Conservation (phyloP, 495 filamentous ascomycete species). For the Xylaria scruposa region DNA sequence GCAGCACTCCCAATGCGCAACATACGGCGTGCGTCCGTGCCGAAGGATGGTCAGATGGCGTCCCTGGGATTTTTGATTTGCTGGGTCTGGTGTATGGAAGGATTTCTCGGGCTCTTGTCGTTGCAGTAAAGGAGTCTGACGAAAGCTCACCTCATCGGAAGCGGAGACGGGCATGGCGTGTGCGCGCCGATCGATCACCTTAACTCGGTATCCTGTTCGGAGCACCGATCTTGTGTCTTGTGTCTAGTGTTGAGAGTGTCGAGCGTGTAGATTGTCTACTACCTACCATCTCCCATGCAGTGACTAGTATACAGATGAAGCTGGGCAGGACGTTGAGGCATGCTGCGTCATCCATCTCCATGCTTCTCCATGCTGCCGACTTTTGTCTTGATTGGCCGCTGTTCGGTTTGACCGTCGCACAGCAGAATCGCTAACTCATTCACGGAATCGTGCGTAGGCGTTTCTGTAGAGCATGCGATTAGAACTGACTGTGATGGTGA, state of each 20-base stretch:
- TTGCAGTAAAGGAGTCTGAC: slow-evolving; percentile 27
- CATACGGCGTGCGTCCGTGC: slow-evolving; percentile 20
- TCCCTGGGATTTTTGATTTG: slow-evolving; percentile 16
- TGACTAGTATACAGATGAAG: not conserved
- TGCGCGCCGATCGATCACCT: not conserved
- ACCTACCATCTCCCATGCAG: not conserved
- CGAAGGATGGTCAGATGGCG: slow-evolving; percentile 27
- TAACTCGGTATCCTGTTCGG: slow-evolving; percentile 2
- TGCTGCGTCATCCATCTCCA: slow-evolving; percentile 5
- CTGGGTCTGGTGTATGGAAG: slow-evolving; percentile 3
- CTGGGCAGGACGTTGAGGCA: not conserved
- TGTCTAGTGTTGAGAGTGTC: not conserved
- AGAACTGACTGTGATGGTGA: not conserved
- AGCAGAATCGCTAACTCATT: not conserved
- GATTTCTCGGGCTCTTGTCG: slow-evolving; percentile 12
- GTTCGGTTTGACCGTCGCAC: too few species aligned
- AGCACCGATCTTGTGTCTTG: not conserved
- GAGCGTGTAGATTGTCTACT: not conserved
- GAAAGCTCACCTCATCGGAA: slow-evolving; percentile 25
- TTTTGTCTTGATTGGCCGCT: not conserved
- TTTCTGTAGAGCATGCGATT: not conserved
- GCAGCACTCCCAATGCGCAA: slow-evolving; percentile 24
- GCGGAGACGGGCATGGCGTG: slow-evolving; percentile 10
- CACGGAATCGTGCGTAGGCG: not conserved
- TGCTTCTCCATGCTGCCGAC: not conserved